Conservation (phyloP, 306 rosid genomes). For the Medicago lupulina region DNA sequence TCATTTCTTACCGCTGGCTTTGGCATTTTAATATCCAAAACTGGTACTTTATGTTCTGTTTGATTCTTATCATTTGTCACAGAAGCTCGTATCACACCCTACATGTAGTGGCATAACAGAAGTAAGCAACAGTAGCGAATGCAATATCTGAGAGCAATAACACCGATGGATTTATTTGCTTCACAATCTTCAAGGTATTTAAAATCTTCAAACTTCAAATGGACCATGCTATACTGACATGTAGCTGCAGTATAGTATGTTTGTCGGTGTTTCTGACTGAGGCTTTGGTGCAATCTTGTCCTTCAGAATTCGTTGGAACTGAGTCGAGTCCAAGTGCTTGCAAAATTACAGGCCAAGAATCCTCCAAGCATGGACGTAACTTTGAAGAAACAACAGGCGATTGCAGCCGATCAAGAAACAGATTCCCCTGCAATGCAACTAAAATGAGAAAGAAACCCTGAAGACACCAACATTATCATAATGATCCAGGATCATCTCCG, state of each 20-base stretch:
- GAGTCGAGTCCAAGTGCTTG: slow-evolving; percentile 96
- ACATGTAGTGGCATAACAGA: slow-evolving; percentile 18
- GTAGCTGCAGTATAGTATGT: slow-evolving; percentile 48
- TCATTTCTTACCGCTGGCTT: slow-evolving; percentile 49
- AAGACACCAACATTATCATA: slow-evolving; percentile 26
- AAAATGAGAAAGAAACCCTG: slow-evolving; percentile 39
- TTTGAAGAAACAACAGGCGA: slow-evolving; percentile 79
- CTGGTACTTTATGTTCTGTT: slow-evolving; percentile 56
- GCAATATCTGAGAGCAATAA: slow-evolving; percentile 60
- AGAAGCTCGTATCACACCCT: slow-evolving; percentile 93
- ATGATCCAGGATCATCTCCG: slow-evolving; percentile 30
- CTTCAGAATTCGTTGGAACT: slow-evolving; percentile 72
- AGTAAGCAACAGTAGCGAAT: slow-evolving; percentile 34
- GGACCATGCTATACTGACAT: slow-evolving; percentile 84
- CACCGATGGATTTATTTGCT: slow-evolving; percentile 47
- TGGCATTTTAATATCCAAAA: slow-evolving; percentile 73
- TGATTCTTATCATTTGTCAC: slow-evolving; percentile 70
- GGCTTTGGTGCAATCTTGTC: slow-evolving; percentile 48
- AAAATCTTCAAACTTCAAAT: slow-evolving; percentile 71
- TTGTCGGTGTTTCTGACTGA: slow-evolving; percentile 44
- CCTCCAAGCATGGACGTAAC: slow-evolving; percentile 84
- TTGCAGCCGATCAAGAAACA: slow-evolving; percentile 90
- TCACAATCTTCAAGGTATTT: slow-evolving; percentile 58
- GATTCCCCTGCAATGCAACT: slow-evolving; percentile 70
- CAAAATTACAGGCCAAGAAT: slow-evolving; percentile 98